Percentiles rank a stretch among this genome's conserved stretches.
Evolutionary conservation across 257 asterid species (phyloP).

Genomic region (Gentiana dahurica): DNA sequence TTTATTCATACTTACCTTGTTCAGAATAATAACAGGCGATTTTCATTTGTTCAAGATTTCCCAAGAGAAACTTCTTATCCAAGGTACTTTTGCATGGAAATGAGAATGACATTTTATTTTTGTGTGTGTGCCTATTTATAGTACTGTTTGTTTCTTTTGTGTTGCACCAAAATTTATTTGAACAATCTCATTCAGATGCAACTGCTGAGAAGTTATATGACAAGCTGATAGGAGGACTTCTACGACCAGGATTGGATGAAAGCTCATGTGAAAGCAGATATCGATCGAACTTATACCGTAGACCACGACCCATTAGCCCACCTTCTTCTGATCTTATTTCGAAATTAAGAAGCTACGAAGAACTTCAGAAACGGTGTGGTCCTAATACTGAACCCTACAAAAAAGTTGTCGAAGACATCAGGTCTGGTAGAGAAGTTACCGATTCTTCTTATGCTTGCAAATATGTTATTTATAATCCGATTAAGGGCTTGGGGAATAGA

Average conservation of each 20-base stretch:
- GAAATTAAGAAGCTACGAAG: constrained; percentile 60
- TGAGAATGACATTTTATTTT: too few relatives aligned
- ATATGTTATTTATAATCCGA: constrained; percentile 64
- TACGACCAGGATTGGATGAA: constrained; percentile 49
- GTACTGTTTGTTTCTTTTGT: too few relatives aligned
- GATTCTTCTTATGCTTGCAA: constrained; percentile 38
- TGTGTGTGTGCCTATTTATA: too few relatives aligned
- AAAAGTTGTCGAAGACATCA: constrained; percentile 33
- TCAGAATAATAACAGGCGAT: too few relatives aligned
- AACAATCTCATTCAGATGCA: too few relatives aligned
- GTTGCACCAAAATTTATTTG: too few relatives aligned
- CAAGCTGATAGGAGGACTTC: constrained; percentile 50
- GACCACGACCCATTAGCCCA: constrained; percentile 10
- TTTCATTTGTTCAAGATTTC: too few relatives aligned
- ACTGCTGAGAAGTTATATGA: constrained; percentile 18
- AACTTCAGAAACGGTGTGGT: constrained; percentile 62
- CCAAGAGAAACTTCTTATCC: too few relatives aligned
- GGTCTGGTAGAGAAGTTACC: constrained; percentile 18
- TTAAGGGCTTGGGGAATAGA: constrained; percentile 65
- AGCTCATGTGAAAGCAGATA: constrained; percentile 61
- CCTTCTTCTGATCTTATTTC: constrained; percentile 62
- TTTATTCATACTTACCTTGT: too few relatives aligned
- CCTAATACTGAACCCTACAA: constrained; percentile 51
- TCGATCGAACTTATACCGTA: constrained; percentile 40
- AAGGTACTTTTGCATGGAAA: too few relatives aligned